Evolutionary conservation across 495 filamentous ascomycete genomes (phyloP).

Genomic region (Achaetomiella virescens): DNA sequence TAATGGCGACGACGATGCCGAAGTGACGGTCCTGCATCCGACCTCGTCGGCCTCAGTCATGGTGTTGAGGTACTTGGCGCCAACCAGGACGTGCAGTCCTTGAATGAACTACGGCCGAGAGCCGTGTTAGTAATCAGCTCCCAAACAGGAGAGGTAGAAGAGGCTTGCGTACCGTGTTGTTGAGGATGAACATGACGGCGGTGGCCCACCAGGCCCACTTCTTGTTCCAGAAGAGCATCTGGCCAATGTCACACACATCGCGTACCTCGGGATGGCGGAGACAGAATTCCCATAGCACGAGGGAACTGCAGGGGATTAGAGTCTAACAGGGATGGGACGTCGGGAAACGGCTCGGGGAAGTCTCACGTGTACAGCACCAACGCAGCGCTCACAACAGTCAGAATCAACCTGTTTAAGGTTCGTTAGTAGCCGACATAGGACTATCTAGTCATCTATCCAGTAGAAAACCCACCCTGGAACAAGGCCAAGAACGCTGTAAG

Average conservation of each 20-base stretch:
- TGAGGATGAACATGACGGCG: slow-evolving; percentile 81
- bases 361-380: slow-evolving; percentile 69
- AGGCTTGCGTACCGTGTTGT: slow-evolving; percentile 74
- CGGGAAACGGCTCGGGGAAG: not conserved
- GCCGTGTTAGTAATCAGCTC: slow-evolving; percentile 2
- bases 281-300: slow-evolving; percentile 81
- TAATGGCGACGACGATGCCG: slow-evolving; percentile 58
- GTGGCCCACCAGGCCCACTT: slow-evolving; percentile 77
- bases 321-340: slow-evolving; percentile 5
- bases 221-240: slow-evolving; percentile 77
- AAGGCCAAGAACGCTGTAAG: slow-evolving; percentile 76
- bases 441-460: slow-evolving; percentile 2
- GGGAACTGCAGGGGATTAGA: slow-evolving; percentile 45
- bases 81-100: slow-evolving; percentile 71
- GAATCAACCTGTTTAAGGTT: slow-evolving; percentile 48
- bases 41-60: slow-evolving; percentile 53
- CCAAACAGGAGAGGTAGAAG: not conserved
- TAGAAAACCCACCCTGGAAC: slow-evolving; percentile 61
- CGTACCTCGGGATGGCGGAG: slow-evolving; percentile 78
- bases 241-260: slow-evolving; percentile 87
- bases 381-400: slow-evolving; percentile 68
- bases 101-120: slow-evolving; percentile 15
- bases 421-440: slow-evolving; percentile 2
- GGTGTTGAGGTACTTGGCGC: slow-evolving; percentile 79
- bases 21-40: slow-evolving; percentile 65